phyloP scores from a whole-genome alignment of 2,329 filamentous ascomycete genomes.

The Diaporthe longicolla region DNA sequence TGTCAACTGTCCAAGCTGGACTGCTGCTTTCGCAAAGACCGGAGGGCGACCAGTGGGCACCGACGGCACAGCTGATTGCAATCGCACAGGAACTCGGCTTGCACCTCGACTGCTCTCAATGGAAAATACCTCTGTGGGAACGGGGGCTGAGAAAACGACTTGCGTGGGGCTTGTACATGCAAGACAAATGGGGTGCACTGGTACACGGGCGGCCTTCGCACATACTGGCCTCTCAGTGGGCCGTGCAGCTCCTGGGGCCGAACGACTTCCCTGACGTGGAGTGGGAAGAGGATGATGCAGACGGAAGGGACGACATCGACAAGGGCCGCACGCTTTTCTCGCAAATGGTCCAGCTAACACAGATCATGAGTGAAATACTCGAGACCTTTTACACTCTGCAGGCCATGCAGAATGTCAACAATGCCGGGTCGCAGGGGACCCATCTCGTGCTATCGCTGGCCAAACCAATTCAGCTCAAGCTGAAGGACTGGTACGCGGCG shows the following conservation, averaged over 20 bases:
- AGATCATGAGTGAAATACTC: conserved; percentile 83
- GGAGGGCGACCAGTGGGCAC: conserved; percentile 61
- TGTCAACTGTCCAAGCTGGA: conserved; percentile 69
- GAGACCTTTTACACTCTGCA: conserved; percentile 86
- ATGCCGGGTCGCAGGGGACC: conserved; percentile 78
- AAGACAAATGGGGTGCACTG: conserved; percentile 84
- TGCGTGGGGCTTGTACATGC: conserved; percentile 76
- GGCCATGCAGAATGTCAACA: conserved; percentile 77
- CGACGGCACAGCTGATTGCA: conserved; percentile 68
- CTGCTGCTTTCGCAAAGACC: conserved; percentile 66
- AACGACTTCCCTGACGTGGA: conserved; percentile 83
- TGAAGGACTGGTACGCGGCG: conserved; percentile 85
- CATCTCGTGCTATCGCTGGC: conserved; percentile 81
- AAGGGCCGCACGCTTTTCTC: conserved; percentile 79
- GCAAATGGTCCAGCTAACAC: conserved; percentile 81
- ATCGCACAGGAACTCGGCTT: conserved; percentile 71
- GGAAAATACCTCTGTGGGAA: conserved; percentile 76
- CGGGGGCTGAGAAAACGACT: conserved; percentile 72
- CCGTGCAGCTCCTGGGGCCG: conserved; percentile 74
- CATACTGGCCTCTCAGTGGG: conserved; percentile 79
- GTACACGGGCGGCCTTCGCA: conserved; percentile 90
- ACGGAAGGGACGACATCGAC: conserved; percentile 76
- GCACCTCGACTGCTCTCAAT: conserved; percentile 72
- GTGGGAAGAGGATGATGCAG: conserved; percentile 72
- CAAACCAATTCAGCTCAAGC: conserved; percentile 85